A percentile compares a stretch with the other conserved stretches of the same genome.
Evolutionary conservation across 176 grass and related monocot genomes (phyloP).

Genomic region (Juncus inflexus): DNA sequence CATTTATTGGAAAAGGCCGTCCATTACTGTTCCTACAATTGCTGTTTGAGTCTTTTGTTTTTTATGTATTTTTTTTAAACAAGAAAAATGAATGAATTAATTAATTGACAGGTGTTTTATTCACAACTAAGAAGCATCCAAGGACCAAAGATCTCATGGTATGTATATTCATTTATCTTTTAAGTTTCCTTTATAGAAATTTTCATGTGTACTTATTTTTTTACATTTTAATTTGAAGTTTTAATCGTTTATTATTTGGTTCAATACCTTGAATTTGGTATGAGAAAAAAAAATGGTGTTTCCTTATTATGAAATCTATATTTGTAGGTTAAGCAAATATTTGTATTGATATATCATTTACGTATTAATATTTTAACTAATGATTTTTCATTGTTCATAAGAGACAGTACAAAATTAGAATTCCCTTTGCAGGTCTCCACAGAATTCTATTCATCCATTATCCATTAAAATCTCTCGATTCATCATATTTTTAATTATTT

Average conservation of each 20-base stretch:
- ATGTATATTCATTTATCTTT: slow-evolving; percentile 14
- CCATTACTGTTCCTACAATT: no score
- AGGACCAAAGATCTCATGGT: slow-evolving; percentile 97
- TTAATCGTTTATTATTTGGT: not conserved
- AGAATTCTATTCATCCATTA: not conserved
- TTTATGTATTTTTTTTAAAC: not conserved
- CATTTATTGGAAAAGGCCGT: no score
- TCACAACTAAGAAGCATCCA: slow-evolving; percentile 92
- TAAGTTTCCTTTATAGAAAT: not conserved
- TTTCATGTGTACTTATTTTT: slow-evolving; percentile 21
- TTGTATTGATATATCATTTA: no score
- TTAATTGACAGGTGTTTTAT: slow-evolving; percentile 59
- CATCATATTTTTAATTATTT: not conserved
- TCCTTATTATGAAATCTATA: no score
- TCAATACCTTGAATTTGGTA: not conserved
- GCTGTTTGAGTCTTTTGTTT: not conserved
- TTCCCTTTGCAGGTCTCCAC: not conserved
- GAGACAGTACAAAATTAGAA: not conserved
- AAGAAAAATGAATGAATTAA: not conserved
- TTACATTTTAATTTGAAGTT: slow-evolving; percentile 15
- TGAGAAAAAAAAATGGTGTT: no score
- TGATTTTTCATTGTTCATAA: slow-evolving; percentile 1
- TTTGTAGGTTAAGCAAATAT: no score
- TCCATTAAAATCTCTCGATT: slow-evolving; percentile 7
- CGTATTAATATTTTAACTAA: not conserved